Evolutionary conservation across 2,329 filamentous ascomycete species (phyloP), one percentile per base, ranked within the genome.

Genomic region (Fusarium pseudocircinatum): DNA sequence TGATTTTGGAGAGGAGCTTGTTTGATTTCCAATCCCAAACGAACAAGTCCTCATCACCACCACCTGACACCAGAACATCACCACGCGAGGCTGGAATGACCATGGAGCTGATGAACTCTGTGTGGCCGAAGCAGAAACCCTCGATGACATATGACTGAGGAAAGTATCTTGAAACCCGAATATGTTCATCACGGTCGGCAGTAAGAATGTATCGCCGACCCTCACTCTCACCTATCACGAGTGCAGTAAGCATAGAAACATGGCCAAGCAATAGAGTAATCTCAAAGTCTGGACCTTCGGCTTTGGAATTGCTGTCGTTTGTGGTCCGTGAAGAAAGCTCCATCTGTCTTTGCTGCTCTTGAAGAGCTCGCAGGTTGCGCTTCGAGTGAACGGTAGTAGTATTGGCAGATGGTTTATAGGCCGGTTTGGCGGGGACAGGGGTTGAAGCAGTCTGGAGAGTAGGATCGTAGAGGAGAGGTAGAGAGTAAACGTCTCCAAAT

Each of bases 401-500:
- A 81, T 87, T 91, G 67, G 89, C 90, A 37, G 86, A 83, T 16
- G 87, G 87, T 60, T 85, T 85, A 30, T 79, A 78, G 52, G 81
- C 73, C 20, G 79, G 67, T 69, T 82, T 82, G 49, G 78, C 67
- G 7, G 70, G 43, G 36, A 62, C 58, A 44, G 73, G 60, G 37
- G 78, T 61, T 40, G 68, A 67, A 44, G 61, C 37, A 46, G 46
- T 30, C 53, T 73, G 60, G 57, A 59, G 30, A 76, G 72, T 26
- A 63, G 64, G 39, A 73, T 78, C 40, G 74, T 77, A 53, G 67
- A 79, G 59, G 57, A 98, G 85, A 20, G 96, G 96, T 13, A 99
- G 83, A 16, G 93, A 89, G 83, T 97, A 98, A 69, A 98, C 96
- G 81, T 99, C 96, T 74, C 96, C 96, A 79, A 98, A 98, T 82